Percentiles rank a stretch among this genome's conserved stretches.
Evolutionary conservation across 2,329 filamentous ascomycete genomes (phyloP).

Genomic region (Graphiopsis chlorocephala): DNA sequence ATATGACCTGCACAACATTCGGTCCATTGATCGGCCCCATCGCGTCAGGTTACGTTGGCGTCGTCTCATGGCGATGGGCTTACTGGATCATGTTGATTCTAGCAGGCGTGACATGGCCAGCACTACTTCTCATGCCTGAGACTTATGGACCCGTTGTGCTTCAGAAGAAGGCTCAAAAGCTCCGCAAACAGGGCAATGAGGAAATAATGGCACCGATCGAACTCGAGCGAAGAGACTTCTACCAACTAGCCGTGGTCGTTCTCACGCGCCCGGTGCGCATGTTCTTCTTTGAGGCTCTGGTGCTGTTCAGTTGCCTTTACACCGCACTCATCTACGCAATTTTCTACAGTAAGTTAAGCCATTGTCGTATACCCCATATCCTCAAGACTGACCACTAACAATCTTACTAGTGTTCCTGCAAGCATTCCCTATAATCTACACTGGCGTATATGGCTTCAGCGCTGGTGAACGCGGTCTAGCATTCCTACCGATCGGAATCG

Average conservation of each 20-base stretch:
- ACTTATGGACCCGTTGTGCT: slow-evolving; percentile 47
- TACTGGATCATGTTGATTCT: slow-evolving; percentile 70
- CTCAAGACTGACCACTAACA: not conserved
- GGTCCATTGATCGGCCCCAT: slow-evolving; percentile 67
- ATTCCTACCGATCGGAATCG: slow-evolving; percentile 67
- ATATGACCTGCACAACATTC: slow-evolving; percentile 65
- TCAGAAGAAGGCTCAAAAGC: slow-evolving; percentile 48
- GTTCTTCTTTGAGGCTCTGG: slow-evolving; percentile 69
- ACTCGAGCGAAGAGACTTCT: slow-evolving; percentile 54
- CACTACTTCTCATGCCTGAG: slow-evolving; percentile 60
- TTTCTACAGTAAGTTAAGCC: slow-evolving; percentile 51
- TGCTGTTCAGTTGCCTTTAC: slow-evolving; percentile 68
- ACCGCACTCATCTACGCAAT: slow-evolving; percentile 62
- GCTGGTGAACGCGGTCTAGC: slow-evolving; percentile 64
- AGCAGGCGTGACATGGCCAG: slow-evolving; percentile 59
- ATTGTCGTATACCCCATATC: not conserved
- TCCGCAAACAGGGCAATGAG: slow-evolving; percentile 54
- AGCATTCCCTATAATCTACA: slow-evolving; percentile 67
- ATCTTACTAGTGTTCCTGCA: slow-evolving; percentile 63
- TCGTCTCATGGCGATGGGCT: slow-evolving; percentile 65
- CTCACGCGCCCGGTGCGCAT: slow-evolving; percentile 70
- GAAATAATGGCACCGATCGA: slow-evolving; percentile 60
- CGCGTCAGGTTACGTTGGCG: slow-evolving; percentile 61
- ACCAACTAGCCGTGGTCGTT: slow-evolving; percentile 62
- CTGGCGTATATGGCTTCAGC: slow-evolving; percentile 59